Evolutionary conservation across 2,329 filamentous ascomycete genomes (phyloP).

Genomic region (Pestalotiopsis fici): DNA sequence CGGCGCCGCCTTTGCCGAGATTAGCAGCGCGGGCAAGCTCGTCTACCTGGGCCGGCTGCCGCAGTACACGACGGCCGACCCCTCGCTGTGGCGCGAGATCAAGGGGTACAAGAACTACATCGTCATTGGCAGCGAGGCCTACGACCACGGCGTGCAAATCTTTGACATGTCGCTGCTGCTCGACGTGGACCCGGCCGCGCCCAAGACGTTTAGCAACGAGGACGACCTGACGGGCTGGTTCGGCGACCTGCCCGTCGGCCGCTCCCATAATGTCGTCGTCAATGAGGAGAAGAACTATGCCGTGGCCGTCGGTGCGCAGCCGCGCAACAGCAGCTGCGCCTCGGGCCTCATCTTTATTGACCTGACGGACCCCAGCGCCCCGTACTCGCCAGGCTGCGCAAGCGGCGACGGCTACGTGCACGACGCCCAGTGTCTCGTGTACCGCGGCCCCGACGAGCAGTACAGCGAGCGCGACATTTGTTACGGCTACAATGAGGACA

Average conservation of each 20-base stretch:
- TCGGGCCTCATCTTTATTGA: conserved; percentile 60
- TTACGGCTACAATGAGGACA: conserved; percentile 57
- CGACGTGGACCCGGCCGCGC: conserved; percentile 40
- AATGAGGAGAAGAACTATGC: conserved; percentile 50
- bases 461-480: conserved; percentile 54
- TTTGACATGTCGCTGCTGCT: conserved; percentile 62
- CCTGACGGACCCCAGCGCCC: conserved; percentile 53
- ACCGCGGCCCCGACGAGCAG: conserved; percentile 48
- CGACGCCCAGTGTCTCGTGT: conserved; percentile 54
- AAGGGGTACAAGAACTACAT: conserved; percentile 35
- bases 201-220: conserved; percentile 31
- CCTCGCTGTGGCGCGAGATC: conserved; percentile 39
- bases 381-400: conserved; percentile 53
- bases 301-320: conserved; percentile 43
- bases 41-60: conserved; percentile 47
- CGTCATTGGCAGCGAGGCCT: conserved; percentile 43
- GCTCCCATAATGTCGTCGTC: conserved; percentile 54
- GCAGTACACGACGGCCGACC: conserved; percentile 33
- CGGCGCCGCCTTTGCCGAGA: conserved; percentile 51
- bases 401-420: conserved; percentile 59
- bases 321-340: conserved; percentile 42
- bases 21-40: conserved; percentile 43
- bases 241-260: conserved; percentile 32
- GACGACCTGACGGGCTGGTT: conserved; percentile 37
- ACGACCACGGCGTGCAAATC: conserved; percentile 59